Conservation (phyloP, 1,284 basidiomycete genomes). For the Ustilago crameri region DNA sequence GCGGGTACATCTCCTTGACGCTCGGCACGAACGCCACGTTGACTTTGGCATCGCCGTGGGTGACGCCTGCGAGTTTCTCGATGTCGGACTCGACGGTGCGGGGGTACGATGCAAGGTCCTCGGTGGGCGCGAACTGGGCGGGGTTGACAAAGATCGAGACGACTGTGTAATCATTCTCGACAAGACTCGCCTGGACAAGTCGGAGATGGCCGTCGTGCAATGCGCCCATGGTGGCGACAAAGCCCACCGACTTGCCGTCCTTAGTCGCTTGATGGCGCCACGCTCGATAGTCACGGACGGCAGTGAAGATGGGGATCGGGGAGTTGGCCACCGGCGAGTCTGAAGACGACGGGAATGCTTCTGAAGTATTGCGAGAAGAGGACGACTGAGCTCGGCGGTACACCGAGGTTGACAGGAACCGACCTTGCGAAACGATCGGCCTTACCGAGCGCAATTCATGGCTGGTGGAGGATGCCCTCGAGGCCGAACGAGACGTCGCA, state of each 20-base stretch:
- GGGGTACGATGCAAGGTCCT: conserved; percentile 91
- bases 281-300: conserved; percentile 76
- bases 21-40: conserved; percentile 53
- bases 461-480: no score
- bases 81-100: conserved; percentile 73
- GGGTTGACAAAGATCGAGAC: conserved; percentile 98
- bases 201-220: conserved; percentile 91
- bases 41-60: conserved; percentile 21
- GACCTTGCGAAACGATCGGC: neutral
- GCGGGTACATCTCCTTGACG: conserved; percentile 76
- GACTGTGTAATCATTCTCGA: conserved; percentile 85
- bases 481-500: no score
- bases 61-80: conserved; percentile 45
- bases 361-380: conserved; percentile 8
- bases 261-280: conserved; percentile 78
- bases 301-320: conserved; percentile 80
- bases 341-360: conserved; percentile 15
- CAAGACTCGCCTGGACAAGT: conserved; percentile 77
- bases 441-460: neutral
- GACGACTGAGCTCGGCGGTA: neutral
- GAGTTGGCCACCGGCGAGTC: conserved; percentile 66
- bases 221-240: conserved; percentile 97
- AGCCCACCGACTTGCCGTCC: conserved; percentile 75
- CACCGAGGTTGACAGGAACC: neutral
- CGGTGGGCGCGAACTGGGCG: conserved; percentile 94